Conservation (phyloP, 257 asterid genomes). For the Solanum tarapatanum region DNA sequence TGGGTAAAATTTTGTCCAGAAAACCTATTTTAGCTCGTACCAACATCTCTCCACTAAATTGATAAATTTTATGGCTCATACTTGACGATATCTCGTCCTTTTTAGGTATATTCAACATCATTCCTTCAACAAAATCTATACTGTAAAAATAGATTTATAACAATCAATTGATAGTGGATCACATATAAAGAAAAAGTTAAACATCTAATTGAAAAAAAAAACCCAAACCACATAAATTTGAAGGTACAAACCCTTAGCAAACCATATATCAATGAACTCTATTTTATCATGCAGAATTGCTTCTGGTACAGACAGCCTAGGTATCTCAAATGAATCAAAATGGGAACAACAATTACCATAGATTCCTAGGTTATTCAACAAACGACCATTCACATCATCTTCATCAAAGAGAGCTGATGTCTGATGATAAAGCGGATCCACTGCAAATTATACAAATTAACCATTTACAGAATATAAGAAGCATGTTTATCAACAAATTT, state of each 20-base stretch:
- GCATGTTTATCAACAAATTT: conserved; percentile 68
- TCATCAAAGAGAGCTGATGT: conserved; percentile 96
- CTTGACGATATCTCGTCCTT: conserved; percentile 51
- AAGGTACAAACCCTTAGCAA: conserved; percentile 58
- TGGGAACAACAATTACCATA: conserved; percentile 15
- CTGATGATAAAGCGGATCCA: conserved; percentile 98
- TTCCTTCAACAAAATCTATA: conserved; percentile 54
- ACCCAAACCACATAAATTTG: conserved; percentile 1
- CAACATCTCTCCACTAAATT: conserved; percentile 46
- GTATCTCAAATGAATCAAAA: conserved; percentile 77
- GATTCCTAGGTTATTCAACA: conserved; percentile 88
- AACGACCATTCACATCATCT: conserved; percentile 92
- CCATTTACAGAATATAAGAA: not conserved
- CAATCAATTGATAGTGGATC: not conserved
- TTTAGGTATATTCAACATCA: conserved; percentile 50
- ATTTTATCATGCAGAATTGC: conserved; percentile 18
- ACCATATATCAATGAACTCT: conserved; percentile 52
- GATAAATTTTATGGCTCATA: conserved; percentile 46
- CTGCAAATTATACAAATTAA: conserved; percentile 12
- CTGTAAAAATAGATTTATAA: not conserved
- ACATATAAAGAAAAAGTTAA: not conserved
- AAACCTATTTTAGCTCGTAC: conserved; percentile 40
- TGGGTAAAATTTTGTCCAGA: conserved; percentile 24
- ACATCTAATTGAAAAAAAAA: not conserved
- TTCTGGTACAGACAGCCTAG: conserved; percentile 48